Conservation (phyloP, 495 filamentous ascomycete species). For the Neurospora tetrasperma region DNA sequence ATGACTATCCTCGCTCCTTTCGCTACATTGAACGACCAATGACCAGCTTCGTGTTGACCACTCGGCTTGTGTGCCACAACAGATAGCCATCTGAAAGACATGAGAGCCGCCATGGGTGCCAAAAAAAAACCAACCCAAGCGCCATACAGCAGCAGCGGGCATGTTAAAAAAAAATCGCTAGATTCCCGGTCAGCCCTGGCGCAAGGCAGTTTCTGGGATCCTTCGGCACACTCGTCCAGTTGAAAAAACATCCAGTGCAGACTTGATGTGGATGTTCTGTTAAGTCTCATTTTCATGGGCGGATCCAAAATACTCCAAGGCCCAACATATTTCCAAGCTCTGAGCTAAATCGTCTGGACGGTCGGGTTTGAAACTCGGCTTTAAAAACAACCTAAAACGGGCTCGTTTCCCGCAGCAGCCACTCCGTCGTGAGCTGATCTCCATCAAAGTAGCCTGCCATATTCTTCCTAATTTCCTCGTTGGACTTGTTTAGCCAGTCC, state of each 20-base stretch:
- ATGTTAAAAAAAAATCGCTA: background rate
- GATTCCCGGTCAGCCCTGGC: background rate
- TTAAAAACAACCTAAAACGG: slow-evolving; percentile 25
- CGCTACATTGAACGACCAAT: background rate
- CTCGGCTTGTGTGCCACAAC: background rate
- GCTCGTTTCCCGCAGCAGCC: slow-evolving; percentile 80
- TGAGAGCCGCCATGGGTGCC: too few species aligned
- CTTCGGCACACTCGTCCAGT: background rate
- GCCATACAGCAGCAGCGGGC: too few species aligned
- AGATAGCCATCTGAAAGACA: too few species aligned
- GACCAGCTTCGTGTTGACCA: background rate
- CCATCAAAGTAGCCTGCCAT: slow-evolving; percentile 71
- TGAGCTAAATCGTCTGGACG: background rate
- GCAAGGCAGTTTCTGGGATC: background rate
- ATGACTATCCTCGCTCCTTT: background rate
- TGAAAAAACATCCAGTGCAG: background rate
- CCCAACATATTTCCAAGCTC: background rate
- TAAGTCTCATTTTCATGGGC: background rate
- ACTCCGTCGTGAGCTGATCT: slow-evolving; percentile 57
- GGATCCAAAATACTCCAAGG: background rate
- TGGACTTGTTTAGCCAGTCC: slow-evolving; percentile 80
- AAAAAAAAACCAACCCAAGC: too few species aligned
- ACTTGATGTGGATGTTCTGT: background rate
- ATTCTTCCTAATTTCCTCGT: slow-evolving; percentile 70
- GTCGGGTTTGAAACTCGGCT: background rate